Base-by-base conservation (phyloP, 306 rosid genomes). In the Amphicarpaea edgeworthii region DNA sequence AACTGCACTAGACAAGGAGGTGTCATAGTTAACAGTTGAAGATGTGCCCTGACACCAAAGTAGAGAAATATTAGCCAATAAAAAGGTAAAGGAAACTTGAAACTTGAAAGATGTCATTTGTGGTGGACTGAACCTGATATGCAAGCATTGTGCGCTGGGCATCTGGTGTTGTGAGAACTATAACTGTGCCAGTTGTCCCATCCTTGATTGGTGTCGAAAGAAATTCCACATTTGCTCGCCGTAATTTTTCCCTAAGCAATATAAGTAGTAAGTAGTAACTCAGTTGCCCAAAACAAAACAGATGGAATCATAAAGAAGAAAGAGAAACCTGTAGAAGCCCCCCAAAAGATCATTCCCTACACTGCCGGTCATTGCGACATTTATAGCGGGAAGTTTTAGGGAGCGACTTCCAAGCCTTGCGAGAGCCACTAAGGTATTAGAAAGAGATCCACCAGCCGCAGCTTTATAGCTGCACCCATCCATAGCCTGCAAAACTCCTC, bases 81-180 rank as follows among this genome's bases (percentile, higher is more conserved):
- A 61, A 49, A 61, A 81, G 37, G 49, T 14, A 64, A 71, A 42
- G 32, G 62, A 51, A 69, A 30, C n/a, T 38, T 20, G 30, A 30
- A 68, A 73, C 8, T 19, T 11, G 14, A 17, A n/a, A 23, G 45
- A 57, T 24, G 12, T 9, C 45, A 40, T 57, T 57, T 40, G 50
- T 40, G 66, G 77, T 28, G 41, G n/a, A 78, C 43, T 28, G 60
- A 12, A 90, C 99, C 98, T 95, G 97, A 86, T 92, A 95, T 24
- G 99, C 87, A 64, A 95, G 91, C 99, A 92, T 92, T 53, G 99
- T 92, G 54, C 97, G 97, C 21, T 95, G 98, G 45, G 98, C 98
- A 87, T 95, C 97, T 37, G 97, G 91, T 62, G 97, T 92, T 8
- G 98, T 92, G 77, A 95, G 98, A 82, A 95, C 98, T 74, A 95